These are phyloP conservation scores for Durotheca rogersii DNA, from an alignment of 495 filamentous ascomycete species.

Conservation along the genomic window DNA sequence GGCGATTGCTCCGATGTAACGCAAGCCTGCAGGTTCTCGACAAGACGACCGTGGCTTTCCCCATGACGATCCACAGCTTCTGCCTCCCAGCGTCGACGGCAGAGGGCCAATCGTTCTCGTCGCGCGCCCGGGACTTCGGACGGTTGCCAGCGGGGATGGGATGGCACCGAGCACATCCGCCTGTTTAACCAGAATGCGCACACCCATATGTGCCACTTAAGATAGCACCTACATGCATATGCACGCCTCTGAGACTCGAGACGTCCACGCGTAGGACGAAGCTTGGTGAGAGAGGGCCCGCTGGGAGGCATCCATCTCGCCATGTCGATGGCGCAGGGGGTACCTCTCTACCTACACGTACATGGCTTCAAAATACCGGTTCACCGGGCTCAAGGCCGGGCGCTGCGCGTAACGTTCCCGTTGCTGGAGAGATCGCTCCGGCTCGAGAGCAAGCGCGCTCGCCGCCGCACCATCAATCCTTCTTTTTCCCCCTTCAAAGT, in stretches of 20 bases:
- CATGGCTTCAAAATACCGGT: background rate
- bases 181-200: too few species aligned
- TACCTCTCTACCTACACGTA: background rate
- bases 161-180: slow-evolving; percentile 29
- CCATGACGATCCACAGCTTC: slow-evolving; percentile 26
- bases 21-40: slow-evolving; percentile 27
- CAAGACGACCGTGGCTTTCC: slow-evolving; percentile 19
- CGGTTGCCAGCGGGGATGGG: slow-evolving; percentile 20
- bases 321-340: too few species aligned
- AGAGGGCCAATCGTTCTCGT: slow-evolving; percentile 27
- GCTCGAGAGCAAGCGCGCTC: slow-evolving; percentile 18
- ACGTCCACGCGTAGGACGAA: too few species aligned
- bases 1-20: slow-evolving; percentile 31
- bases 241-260: slow-evolving; percentile 4
- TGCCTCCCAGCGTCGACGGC: slow-evolving; percentile 13
- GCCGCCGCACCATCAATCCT: slow-evolving; percentile 12
- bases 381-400: background rate
- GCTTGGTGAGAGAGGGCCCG: too few species aligned
- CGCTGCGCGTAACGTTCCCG: background rate
- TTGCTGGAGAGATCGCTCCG: background rate
- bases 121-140: slow-evolving; percentile 22
- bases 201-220: too few species aligned
- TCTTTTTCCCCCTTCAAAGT: too few species aligned
- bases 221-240: too few species aligned
- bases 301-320: too few species aligned